Evolutionary conservation across 768 basidiomycete species (phyloP), one percentile per base, ranked within the genome.

Genomic region (Podaxis sp.): DNA sequence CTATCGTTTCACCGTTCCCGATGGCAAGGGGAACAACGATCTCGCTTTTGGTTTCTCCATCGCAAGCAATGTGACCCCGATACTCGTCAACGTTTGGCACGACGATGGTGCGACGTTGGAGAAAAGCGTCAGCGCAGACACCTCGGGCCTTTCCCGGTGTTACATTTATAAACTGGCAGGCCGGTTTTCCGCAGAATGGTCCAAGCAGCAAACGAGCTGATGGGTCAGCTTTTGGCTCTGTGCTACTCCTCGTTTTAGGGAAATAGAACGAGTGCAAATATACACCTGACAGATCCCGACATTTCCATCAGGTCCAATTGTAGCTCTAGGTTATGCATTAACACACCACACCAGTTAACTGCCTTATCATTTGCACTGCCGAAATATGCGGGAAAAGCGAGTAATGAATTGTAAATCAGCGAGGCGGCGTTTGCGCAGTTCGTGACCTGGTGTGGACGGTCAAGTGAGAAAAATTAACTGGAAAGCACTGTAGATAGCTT

Each of bases 41-140:
- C 73, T 99, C 96, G 68, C 91, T 93, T 69, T 89, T 88, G 2
- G 96, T 96, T 58, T 89, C 87, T 22, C 87, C 91, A 67, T 98
- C 95, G 70, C 96, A 98, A 2, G 94, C 93, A 65, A 97, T 96
- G 71, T 99, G 96, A 0, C 96, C 95, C 0, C 93, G 93, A 70
- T 95, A 95, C 10, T 73, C 74, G 26, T 91, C 83, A 20, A 98
- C 94, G 63, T 96, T 84, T 20, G 79, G 75, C 1, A 97, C 93
- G n/a, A 94, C 68, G 4, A 93, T 58, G 0, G 89, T 84, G 66
- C 77, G 70, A 49, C 72, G 74, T 55, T 79, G 79, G 13, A 87
- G 59, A 73, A 85, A 96, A 1, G 89, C 88, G 55, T 87, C 88
- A 5, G 93, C 91, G 72, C 95, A 97, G 11, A 97, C 95, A 30